Conservation (phyloP, 495 filamentous ascomycete species). For the Neurospora tetrasperma region DNA sequence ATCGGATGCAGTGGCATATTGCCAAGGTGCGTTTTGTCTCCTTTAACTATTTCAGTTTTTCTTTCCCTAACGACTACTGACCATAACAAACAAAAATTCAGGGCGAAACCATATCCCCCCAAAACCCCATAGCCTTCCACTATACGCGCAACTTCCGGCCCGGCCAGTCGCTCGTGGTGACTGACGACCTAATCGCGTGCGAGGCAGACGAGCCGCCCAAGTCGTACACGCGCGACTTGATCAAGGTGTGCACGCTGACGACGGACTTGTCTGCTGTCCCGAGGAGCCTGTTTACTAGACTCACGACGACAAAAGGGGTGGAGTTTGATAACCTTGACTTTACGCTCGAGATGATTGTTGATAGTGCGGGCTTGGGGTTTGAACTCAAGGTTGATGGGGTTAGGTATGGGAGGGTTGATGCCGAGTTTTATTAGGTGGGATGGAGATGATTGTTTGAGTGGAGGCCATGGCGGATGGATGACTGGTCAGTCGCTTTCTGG, state of each 20-base stretch:
- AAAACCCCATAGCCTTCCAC: conserved; percentile 60
- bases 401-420: conserved; percentile 59
- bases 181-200: conserved; percentile 64
- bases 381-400: conserved; percentile 65
- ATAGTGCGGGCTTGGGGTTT: conserved; percentile 60
- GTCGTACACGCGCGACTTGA: conserved; percentile 44
- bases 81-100: conserved; percentile 14
- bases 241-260: conserved; percentile 65
- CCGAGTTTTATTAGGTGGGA: conserved; percentile 49
- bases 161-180: conserved; percentile 53
- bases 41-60: not conserved
- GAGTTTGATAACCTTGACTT: conserved; percentile 71
- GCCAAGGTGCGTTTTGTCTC: conserved; percentile 42
- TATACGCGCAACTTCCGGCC: conserved; percentile 70
- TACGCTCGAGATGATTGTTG: conserved; percentile 63
- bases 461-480: not conserved
- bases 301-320: conserved; percentile 61
- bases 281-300: conserved; percentile 49
- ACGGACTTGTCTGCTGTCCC: conserved; percentile 64
- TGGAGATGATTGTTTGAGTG: not conserved
- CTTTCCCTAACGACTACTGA: too few relatives aligned
- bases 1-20: conserved; percentile 75
- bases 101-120: conserved; percentile 59
- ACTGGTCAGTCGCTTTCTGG: not conserved
- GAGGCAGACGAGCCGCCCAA: conserved; percentile 52